Conservation (phyloP, 2,329 filamentous ascomycete genomes). For the Pseudogymnoascus sp. region DNA sequence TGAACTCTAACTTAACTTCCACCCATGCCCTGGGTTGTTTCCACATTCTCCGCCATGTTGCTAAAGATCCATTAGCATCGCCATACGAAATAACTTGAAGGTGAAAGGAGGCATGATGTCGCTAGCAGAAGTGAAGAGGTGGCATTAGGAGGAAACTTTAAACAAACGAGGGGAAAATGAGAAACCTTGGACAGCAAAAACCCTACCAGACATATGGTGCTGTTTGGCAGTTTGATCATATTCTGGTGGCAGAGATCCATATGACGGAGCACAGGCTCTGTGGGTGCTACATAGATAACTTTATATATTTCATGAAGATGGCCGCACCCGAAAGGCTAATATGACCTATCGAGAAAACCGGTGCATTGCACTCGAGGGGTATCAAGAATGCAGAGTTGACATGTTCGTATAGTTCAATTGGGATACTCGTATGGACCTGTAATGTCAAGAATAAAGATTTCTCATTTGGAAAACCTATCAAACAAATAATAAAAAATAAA, state of each 20-base stretch:
- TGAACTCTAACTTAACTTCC: not conserved
- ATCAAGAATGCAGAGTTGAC: not conserved
- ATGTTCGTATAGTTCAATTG: not conserved
- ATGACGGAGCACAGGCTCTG: not conserved
- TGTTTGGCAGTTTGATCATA: not conserved
- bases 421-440: not conserved
- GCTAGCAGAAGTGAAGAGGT: not conserved
- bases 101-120: not conserved
- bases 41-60: not conserved
- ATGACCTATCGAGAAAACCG: not conserved
- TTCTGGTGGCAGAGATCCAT: not conserved
- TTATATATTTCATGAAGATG: not conserved
- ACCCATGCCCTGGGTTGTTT: not conserved
- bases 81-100: not conserved
- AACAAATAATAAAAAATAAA: not conserved
- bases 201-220: not conserved
- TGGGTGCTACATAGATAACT: not conserved
- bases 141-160: not conserved
- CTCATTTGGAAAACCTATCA: not conserved
- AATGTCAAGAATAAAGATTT: not conserved
- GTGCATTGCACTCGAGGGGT: not conserved
- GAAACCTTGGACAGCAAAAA: not conserved
- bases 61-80: not conserved
- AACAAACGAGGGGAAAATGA: not conserved
- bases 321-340: not conserved